Percentiles rank a stretch among this genome's conserved stretches.
Conservation (phyloP, 2,329 filamentous ascomycete species). For the Penicillium sp. region DNA sequence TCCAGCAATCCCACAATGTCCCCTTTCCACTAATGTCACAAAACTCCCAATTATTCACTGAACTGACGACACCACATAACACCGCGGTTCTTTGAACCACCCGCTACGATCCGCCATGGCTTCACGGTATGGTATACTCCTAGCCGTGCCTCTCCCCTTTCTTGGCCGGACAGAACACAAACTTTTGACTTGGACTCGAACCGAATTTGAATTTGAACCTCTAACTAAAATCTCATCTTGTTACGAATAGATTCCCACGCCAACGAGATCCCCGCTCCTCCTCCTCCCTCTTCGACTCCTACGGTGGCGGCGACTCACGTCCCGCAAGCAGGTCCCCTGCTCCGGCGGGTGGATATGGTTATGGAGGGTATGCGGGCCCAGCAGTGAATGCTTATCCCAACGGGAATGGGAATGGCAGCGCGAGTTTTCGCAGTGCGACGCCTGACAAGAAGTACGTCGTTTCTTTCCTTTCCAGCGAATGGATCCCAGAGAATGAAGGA, state of each 20-base stretch:
- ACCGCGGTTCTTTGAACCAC: conserved; percentile 12
- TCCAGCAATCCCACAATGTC: conserved; percentile 20
- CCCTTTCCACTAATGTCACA: conserved; percentile 8
- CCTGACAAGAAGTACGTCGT: conserved; percentile 71
- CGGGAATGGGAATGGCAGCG: conserved; percentile 37
- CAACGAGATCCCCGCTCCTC: conserved; percentile 70
- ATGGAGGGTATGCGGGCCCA: conserved; percentile 40
- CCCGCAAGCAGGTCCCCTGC: conserved; percentile 48
- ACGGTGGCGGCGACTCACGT: conserved; percentile 63
- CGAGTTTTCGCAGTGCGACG: conserved; percentile 65
- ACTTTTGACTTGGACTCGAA: neutral
- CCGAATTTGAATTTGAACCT: neutral
- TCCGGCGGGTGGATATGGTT: conserved; percentile 60
- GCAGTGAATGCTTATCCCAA: conserved; percentile 34
- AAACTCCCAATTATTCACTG: too few species aligned
- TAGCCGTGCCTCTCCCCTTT: conserved; percentile 7
- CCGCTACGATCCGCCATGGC: conserved; percentile 34
- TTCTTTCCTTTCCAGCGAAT: neutral
- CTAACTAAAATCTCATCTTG: conserved; percentile 3
- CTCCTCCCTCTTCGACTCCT: conserved; percentile 77
- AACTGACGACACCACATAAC: neutral
- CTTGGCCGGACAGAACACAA: conserved; percentile 1
- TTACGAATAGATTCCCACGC: conserved; percentile 64
- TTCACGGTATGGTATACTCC: conserved; percentile 46
- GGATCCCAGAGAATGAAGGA: neutral